Percentiles rank a stretch among this genome's conserved stretches.
Conservation (phyloP, 805 yeast species). For the Saitoella complicata region DNA sequence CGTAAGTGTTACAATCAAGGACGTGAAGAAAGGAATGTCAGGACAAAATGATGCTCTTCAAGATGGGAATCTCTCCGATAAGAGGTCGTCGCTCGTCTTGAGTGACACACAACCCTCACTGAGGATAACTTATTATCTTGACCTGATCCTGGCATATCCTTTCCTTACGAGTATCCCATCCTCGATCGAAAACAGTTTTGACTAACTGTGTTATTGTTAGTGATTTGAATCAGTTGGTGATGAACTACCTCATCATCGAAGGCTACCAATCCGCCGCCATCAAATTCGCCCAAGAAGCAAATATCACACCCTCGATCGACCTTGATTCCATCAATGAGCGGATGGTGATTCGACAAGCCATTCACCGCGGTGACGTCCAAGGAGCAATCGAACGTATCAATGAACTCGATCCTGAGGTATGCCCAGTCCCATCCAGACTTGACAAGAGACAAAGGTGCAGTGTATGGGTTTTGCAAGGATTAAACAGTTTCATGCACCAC, state of each 20-base stretch:
- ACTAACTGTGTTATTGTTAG: constrained; percentile 1
- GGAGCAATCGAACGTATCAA: constrained; percentile 41
- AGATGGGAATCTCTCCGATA: too few species aligned
- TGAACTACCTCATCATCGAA: constrained; percentile 62
- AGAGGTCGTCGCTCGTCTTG: too few species aligned
- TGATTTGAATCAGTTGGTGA: constrained; percentile 35
- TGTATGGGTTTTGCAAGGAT: constrained; percentile 8
- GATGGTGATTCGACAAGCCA: constrained; percentile 34
- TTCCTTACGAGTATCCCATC: too few species aligned
- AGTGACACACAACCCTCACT: too few species aligned
- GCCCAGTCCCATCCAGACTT: not conserved
- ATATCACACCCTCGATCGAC: constrained; percentile 23
- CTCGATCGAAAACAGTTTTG: too few species aligned
- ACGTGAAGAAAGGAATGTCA: too few species aligned
- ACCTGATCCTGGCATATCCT: too few species aligned
- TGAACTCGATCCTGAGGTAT: constrained; percentile 38
- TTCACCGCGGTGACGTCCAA: constrained; percentile 45
- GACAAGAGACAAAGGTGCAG: not conserved
- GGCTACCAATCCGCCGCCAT: constrained; percentile 58
- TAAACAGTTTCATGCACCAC: constrained; percentile 18
- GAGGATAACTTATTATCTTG: too few species aligned
- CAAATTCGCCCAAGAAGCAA: constrained; percentile 41
- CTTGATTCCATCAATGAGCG: constrained; percentile 37
- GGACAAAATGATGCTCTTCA: too few species aligned
- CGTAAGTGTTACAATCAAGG: too few species aligned